Percentiles rank a stretch among this genome's conserved stretches.
Conservation (phyloP, 257 asterid species). For the Catharanthus roseus region DNA sequence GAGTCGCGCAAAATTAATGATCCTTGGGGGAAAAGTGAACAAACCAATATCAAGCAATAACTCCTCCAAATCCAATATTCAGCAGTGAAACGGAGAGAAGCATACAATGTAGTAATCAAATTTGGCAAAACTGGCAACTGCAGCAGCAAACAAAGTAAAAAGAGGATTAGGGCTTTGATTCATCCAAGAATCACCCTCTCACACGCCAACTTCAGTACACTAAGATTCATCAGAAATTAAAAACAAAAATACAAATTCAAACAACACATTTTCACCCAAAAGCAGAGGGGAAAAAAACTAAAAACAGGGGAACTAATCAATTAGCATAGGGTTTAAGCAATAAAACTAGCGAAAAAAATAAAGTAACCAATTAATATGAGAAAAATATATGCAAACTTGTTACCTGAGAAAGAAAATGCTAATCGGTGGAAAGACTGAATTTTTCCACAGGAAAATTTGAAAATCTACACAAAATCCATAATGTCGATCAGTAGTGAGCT, state of each 20-base stretch:
- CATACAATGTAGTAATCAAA: background rate
- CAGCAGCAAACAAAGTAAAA: background rate
- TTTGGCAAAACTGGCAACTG: conserved; percentile 1
- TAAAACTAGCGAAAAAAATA: background rate
- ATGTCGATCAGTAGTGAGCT: background rate
- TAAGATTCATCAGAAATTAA: no score
- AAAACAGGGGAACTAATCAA: background rate
- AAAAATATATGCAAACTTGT: background rate
- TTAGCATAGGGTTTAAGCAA: background rate
- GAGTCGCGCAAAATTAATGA: conserved; percentile 14
- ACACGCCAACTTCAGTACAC: background rate
- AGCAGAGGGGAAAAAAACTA: background rate
- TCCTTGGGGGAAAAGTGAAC: conserved; percentile 4
- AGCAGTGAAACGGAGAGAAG: background rate
- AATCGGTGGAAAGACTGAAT: background rate
- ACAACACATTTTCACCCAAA: conserved; percentile 7
- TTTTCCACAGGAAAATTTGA: background rate
- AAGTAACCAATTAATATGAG: background rate
- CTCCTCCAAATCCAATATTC: background rate
- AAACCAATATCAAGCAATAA: conserved; percentile 5
- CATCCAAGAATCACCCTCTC: conserved; percentile 1
- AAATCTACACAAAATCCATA: conserved; percentile 16
- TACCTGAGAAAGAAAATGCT: conserved; percentile 13
- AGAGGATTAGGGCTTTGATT: conserved; percentile 4
- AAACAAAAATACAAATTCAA: no score